Conservation (phyloP, 2,329 filamentous ascomycete species). For the Lizonia empirigonia region DNA sequence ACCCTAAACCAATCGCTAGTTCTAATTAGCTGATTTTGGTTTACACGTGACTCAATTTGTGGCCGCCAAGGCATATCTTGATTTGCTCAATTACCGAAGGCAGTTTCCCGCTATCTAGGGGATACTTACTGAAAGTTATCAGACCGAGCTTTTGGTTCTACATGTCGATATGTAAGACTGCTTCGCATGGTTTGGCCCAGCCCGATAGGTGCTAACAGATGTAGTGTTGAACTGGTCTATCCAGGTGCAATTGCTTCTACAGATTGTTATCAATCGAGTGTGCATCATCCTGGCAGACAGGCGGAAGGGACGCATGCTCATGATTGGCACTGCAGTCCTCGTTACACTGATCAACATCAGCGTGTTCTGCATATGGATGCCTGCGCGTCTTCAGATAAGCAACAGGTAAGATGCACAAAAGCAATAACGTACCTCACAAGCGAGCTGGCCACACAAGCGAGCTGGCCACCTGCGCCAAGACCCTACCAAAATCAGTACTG, state of each 20-base stretch:
- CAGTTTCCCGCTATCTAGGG: too few species aligned
- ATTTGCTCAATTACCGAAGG: too few species aligned
- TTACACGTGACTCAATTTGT: too few species aligned
- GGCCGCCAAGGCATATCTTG: too few species aligned
- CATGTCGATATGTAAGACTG: constrained; percentile 32
- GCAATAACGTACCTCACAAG: too few species aligned
- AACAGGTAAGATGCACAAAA: constrained; percentile 9
- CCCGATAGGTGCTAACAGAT: constrained; percentile 6
- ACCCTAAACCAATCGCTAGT: too few species aligned
- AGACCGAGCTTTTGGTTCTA: constrained; percentile 43
- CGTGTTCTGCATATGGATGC: constrained; percentile 39
- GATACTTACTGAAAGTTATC: constrained; percentile 37
- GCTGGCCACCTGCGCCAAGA: too few species aligned
- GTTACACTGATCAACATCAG: constrained; percentile 38
- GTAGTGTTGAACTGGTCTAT: constrained; percentile 34
- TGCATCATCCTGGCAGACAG: constrained; percentile 30
- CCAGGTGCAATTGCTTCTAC: constrained; percentile 38
- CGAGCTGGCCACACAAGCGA: too few species aligned
- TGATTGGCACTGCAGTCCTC: constrained; percentile 20
- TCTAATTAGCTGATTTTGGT: too few species aligned
- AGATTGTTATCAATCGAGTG: constrained; percentile 40
- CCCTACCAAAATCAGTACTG: too few species aligned
- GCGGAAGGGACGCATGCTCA: constrained; percentile 21
- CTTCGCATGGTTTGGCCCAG: too few species aligned
- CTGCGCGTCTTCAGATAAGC: constrained; percentile 33